These are phyloP conservation scores for Thozetella sp. DNA, from an alignment of 495 filamentous ascomycete species.

Conservation along the genomic window DNA sequence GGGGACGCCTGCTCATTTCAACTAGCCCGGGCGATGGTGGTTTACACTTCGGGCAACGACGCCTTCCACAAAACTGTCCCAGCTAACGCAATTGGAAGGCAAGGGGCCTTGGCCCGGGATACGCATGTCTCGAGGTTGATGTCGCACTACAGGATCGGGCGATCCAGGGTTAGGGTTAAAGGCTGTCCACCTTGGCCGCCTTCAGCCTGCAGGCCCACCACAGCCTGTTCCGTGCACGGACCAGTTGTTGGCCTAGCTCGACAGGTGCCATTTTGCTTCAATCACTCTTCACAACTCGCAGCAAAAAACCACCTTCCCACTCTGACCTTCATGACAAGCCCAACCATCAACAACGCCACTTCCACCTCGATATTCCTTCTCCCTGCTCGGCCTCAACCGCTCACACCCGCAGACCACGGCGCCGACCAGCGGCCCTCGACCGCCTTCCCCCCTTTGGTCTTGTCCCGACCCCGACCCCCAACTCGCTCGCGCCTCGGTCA, in stretches of 20 bases:
- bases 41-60: too few relatives aligned
- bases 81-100: too few relatives aligned
- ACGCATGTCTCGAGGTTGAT: too few relatives aligned
- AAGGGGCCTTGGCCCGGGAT: too few relatives aligned
- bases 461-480: constrained; percentile 2
- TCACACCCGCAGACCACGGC: not conserved
- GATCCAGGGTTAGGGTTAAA: too few relatives aligned
- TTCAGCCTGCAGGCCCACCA: too few relatives aligned
- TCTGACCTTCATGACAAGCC: constrained; percentile 1
- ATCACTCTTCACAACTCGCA: constrained; percentile 1
- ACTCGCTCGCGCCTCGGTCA: constrained; percentile 9
- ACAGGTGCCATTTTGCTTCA: constrained; percentile 1
- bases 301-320: constrained; percentile 1
- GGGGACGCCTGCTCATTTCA: too few relatives aligned
- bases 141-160: too few relatives aligned
- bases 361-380: not conserved
- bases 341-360: not conserved
- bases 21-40: too few relatives aligned
- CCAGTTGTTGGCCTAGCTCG: not conserved
- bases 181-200: too few relatives aligned
- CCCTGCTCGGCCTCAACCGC: not conserved
- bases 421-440: constrained; percentile 3
- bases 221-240: not conserved
- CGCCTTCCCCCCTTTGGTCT: not conserved
- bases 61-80: too few relatives aligned